Conservation (phyloP, 805 yeast species). For the Kazachstania kunashirensis region DNA sequence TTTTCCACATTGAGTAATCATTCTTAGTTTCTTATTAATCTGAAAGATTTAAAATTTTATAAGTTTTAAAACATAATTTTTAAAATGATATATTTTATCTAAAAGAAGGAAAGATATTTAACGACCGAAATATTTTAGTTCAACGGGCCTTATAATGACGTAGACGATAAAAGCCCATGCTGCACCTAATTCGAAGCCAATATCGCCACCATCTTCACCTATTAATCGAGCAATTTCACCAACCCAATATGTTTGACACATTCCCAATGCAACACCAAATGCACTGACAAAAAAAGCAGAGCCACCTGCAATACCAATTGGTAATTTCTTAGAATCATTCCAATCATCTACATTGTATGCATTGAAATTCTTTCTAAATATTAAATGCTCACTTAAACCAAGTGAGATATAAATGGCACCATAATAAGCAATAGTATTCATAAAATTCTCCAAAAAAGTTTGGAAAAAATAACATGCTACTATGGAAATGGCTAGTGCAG, state of each 20-base stretch:
- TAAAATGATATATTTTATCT: no score
- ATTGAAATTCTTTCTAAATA: slow-evolving; percentile 50
- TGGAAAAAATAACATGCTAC: slow-evolving; percentile 76
- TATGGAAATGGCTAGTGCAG: slow-evolving; percentile 74
- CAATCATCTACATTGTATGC: slow-evolving; percentile 56
- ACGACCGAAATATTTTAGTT: slow-evolving; percentile 52
- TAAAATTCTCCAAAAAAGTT: slow-evolving; percentile 66
- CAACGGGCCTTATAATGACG: slow-evolving; percentile 55
- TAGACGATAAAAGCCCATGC: slow-evolving; percentile 58
- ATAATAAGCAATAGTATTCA: slow-evolving; percentile 88
- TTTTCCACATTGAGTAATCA: no score
- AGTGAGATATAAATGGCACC: slow-evolving; percentile 75
- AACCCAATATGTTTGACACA: slow-evolving; percentile 75
- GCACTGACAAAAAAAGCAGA: slow-evolving; percentile 74
- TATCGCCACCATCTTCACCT: slow-evolving; percentile 47
- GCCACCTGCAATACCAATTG: slow-evolving; percentile 68
- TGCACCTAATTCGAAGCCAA: slow-evolving; percentile 74
- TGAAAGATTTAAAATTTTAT: no score
- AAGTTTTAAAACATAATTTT: no score
- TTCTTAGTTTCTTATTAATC: no score
- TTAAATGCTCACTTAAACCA: slow-evolving; percentile 67
- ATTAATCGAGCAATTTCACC: slow-evolving; percentile 57
- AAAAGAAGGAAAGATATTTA: slow-evolving; percentile 8
- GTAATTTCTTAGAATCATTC: slow-evolving; percentile 47
- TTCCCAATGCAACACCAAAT: slow-evolving; percentile 77